Base-by-base conservation (phyloP, 352 stramenopile species). In the Phytopythium vexans region DNA sequence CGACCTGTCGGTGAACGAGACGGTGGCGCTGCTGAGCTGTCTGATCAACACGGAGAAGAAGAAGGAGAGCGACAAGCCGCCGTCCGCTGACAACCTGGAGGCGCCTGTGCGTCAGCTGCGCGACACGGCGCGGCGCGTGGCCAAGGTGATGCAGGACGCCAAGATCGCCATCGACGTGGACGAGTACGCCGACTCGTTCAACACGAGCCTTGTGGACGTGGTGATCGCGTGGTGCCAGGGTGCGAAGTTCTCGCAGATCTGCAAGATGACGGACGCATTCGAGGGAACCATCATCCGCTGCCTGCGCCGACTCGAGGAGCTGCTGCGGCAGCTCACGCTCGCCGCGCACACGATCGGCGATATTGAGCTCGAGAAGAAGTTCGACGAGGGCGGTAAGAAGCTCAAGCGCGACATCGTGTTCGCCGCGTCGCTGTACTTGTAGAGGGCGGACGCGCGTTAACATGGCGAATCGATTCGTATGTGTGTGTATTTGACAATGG, bases 321-420 rank as follows among this genome's bases (percentile, higher is more conserved):
- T 99, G 46, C 73, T 99, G 32, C 88, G 96, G 39, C 97, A 99
- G 70, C 84, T 99, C 42, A 89, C 91, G 39, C 77, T 88, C 52
- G 97, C 97, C n/a, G 86, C 95, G 11, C 92, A 97, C 67, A 94
- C 94, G 34, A 99, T 99, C 56, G 97, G 97, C 10, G 97, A 99
- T 66, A 74, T 96, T 21, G 94, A 98, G 59, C 81, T 99, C 3
- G 86, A 98, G 75, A 88, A 94, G 44, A 99, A 99, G 72, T 99
- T 99, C 60, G 92, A 98, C 35, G 93, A 98, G 56, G 96, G 94
- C 41, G 87, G 92, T 61, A 96, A 98, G 64, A 94, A 98, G 54
- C 95, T 99, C 64, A 98, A 98, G 74, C 90, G 97, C 49, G 97
- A 99, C 65, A 99, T 99, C 72, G 96, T 99, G 10, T 99, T 99